Conservation (phyloP, 2,329 filamentous ascomycete genomes). For the Aspergillus persii region DNA sequence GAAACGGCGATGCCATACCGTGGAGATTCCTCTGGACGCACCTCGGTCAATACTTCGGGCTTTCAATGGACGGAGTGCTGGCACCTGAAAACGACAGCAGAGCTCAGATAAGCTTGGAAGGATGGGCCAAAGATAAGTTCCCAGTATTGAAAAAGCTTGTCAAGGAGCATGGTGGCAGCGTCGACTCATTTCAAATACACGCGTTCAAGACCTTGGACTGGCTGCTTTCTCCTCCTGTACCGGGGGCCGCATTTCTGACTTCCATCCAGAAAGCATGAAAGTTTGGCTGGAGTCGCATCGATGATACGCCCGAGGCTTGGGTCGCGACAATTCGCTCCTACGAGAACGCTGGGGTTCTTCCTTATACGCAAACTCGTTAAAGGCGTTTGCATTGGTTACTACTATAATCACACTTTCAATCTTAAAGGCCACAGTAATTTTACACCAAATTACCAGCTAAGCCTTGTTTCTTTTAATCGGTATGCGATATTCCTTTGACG, state of each 20-base stretch:
- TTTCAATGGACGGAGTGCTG: neutral
- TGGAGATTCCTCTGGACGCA: neutral
- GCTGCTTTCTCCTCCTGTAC: neutral
- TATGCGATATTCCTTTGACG: too few species aligned
- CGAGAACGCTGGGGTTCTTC: too few species aligned
- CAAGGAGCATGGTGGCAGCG: conserved; percentile 7
- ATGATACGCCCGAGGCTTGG: neutral
- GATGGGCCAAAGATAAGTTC: conserved; percentile 7
- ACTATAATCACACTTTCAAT: too few species aligned
- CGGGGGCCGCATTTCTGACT: neutral
- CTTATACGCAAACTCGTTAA: too few species aligned
- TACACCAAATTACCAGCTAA: too few species aligned
- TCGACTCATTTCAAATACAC: neutral
- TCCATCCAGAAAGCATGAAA: neutral
- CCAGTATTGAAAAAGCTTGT: conserved; percentile 6
- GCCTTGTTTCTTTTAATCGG: too few species aligned
- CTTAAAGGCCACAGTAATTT: too few species aligned
- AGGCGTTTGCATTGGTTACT: too few species aligned
- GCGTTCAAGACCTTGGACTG: conserved; percentile 3
- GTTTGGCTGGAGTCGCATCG: conserved; percentile 1
- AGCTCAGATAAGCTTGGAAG: neutral
- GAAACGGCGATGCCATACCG: conserved; percentile 1
- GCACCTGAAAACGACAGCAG: neutral
- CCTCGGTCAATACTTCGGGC: neutral
- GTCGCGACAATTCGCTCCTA: too few species aligned